phyloP scores from a whole-genome alignment of 2,329 filamentous ascomycete genomes.

The Cladosporium colombiae region DNA sequence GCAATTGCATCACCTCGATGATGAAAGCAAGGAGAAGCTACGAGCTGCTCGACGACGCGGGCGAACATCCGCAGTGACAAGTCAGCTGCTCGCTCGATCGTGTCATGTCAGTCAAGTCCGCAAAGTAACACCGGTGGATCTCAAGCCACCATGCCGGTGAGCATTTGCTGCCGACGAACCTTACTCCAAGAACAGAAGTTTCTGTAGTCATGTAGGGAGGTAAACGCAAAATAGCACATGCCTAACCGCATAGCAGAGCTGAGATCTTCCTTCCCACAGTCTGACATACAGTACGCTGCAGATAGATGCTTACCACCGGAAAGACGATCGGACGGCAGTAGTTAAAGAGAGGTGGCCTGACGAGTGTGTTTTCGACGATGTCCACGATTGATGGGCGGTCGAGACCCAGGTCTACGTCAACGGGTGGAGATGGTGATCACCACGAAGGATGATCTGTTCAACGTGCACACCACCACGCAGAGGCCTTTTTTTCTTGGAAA shows the following conservation, averaged over 20 bases:
- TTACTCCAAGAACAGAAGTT: not conserved
- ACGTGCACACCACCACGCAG: not conserved
- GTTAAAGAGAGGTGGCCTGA: not conserved
- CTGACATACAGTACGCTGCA: not conserved
- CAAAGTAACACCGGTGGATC: not conserved
- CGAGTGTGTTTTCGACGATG: not conserved
- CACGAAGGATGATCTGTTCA: constrained; percentile 1
- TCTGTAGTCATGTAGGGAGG: not conserved
- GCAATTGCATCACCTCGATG: not conserved
- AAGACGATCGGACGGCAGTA: not conserved
- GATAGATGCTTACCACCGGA: not conserved
- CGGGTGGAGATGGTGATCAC: constrained; percentile 3
- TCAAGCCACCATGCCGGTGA: constrained; percentile 7
- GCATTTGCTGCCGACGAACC: constrained; percentile 2
- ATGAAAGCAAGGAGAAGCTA: not conserved
- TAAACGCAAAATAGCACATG: not conserved
- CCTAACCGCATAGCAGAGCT: not conserved
- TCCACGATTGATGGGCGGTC: not conserved
- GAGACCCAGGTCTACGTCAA: not conserved
- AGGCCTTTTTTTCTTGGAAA: not conserved
- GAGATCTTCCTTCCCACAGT: not conserved
- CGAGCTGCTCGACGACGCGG: not conserved
- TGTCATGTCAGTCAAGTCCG: not conserved
- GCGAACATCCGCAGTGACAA: not conserved
- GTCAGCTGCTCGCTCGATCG: not conserved